A percentile compares a stretch with the other conserved stretches of the same genome.
Conservation (phyloP, 208 protist species). For the Leishmania martiniquensis region DNA sequence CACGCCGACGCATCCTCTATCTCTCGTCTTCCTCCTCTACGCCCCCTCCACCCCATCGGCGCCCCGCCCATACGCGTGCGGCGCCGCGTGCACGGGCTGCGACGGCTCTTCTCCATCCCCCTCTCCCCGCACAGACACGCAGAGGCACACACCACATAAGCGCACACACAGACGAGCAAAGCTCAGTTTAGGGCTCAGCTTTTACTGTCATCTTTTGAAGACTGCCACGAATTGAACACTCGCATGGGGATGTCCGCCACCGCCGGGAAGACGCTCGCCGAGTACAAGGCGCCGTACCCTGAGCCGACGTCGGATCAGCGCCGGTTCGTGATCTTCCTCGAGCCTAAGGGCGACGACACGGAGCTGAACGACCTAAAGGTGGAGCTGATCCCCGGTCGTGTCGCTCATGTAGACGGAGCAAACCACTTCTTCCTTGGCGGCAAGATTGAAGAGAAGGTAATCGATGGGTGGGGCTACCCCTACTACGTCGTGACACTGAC, state of each 20-base stretch:
- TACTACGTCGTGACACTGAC: slow-evolving; percentile 34
- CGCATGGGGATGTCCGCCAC: neutral
- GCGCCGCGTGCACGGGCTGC: neutral
- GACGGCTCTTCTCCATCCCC: neutral
- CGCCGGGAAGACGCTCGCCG: slow-evolving; percentile 38
- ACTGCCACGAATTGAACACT: too few species aligned
- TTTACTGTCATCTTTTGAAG: too few species aligned
- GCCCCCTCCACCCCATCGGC: neutral
- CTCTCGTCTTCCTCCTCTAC: too few species aligned
- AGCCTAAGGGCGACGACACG: slow-evolving; percentile 44
- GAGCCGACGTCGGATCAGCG: slow-evolving; percentile 56
- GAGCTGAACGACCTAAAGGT: slow-evolving; percentile 58
- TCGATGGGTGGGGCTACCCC: slow-evolving; percentile 68
- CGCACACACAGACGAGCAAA: too few species aligned
- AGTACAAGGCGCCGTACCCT: slow-evolving; percentile 78
- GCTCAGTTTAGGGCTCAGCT: too few species aligned
- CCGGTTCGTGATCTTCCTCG: slow-evolving; percentile 75
- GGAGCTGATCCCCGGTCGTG: slow-evolving; percentile 65
- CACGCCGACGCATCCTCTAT: neutral
- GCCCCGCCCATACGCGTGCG: neutral
- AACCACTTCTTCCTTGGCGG: slow-evolving; percentile 52
- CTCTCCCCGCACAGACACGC: neutral
- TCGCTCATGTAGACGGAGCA: slow-evolving; percentile 44
- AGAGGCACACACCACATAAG: neutral
- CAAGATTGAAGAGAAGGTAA: slow-evolving; percentile 49